Evolutionary conservation across 164 flowering plant genomes (phyloP).

Genomic region (Protea cynaroides): DNA sequence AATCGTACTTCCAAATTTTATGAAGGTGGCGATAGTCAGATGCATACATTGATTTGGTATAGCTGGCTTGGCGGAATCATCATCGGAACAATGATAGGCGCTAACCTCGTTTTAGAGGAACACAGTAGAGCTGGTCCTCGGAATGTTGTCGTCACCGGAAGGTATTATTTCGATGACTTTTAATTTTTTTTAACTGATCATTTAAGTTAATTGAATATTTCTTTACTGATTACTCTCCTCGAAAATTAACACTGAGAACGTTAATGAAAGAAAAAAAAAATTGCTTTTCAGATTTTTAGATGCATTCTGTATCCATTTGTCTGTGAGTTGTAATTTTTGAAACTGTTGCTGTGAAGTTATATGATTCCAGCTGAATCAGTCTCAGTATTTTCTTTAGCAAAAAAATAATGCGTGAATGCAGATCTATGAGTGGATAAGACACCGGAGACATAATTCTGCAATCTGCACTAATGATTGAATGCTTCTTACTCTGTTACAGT

Average conservation of each 20-base stretch:
- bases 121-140: conserved; percentile 84
- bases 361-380: too few species aligned
- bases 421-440: too few species aligned
- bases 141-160: conserved; percentile 93
- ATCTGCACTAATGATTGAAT: neutral
- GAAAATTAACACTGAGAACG: too few species aligned
- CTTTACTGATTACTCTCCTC: neutral
- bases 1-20: conserved; percentile 7
- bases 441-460: too few species aligned
- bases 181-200: too few species aligned
- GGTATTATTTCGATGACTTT: conserved; percentile 35
- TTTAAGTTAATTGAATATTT: neutral
- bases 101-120: conserved; percentile 90
- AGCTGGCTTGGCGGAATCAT: conserved; percentile 98
- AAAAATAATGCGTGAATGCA: too few species aligned
- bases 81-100: conserved; percentile 94
- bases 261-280: too few species aligned
- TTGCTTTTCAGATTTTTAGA: too few species aligned
- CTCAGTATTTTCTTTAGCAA: too few species aligned
- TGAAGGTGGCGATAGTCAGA: conserved; percentile 83
- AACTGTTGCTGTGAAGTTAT: too few species aligned
- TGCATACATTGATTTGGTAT: conserved; percentile 85
- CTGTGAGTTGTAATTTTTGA: too few species aligned
- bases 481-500: conserved; percentile 33
- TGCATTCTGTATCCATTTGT: too few species aligned